Base-by-base conservation (phyloP, 805 yeast genomes). In the Maudiozyma turicensis region DNA sequence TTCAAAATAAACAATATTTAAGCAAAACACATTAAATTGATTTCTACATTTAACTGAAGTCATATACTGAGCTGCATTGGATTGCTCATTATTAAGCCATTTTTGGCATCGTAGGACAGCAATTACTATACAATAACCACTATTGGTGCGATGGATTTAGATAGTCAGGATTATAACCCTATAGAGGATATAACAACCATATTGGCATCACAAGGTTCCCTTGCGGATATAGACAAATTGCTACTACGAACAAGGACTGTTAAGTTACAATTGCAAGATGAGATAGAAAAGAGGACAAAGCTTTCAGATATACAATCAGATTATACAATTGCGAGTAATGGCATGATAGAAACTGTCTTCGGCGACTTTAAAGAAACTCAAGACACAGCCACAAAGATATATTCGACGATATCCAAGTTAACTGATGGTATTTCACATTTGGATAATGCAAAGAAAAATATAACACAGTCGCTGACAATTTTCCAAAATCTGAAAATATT, bases 401-500 rank as follows among this genome's bases (percentile, higher is more conserved):
- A 84, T 51, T 52, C 65, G 5, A 74, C 80, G 3, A 86, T 89
- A 48, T 72, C 82, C 10, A 65, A 61, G 3, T 84, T 88, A 77
- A 91, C 97, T 0, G 72, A 78, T 4, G 84, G 82, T 39, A 89
- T 93, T 52, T 84, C 87, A 56, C 69, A 74, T 26, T 72, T 93
- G 51, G 98, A 93, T 65, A 78, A 77, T 46, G 82, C 90, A 35
- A 93, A 93, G 70, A 80, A 78, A 61, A 93, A 93, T 64, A 70
- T 93, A 45, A 90, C 88, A 1, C 72, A 80, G 30, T 80, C 93
- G 9, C 86, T 93, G 86, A 87, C 95, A 1, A 81, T 89, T 37
- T 72, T 91, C 55, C 86, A 91, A 58, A 76, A 96, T 52, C 71
- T 93, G 38, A 95, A 89, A 60, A 90, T 90, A 86, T 72, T 93